Evolutionary conservation across 208 protist genomes (phyloP).

Genomic region (Zelonia costaricensis): DNA sequence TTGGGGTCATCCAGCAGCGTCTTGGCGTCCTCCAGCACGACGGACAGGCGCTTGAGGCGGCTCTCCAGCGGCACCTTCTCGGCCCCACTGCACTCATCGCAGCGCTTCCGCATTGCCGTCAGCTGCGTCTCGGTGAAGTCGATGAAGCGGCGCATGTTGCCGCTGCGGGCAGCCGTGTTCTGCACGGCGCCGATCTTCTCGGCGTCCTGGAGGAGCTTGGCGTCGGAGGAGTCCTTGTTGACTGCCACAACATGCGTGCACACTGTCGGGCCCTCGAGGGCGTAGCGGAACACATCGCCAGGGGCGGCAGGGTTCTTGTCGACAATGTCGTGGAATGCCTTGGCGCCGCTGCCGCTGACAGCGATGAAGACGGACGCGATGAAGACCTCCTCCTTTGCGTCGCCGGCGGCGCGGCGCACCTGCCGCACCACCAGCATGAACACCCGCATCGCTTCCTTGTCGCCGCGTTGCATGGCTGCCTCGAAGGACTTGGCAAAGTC

Average conservation of each 20-base stretch:
- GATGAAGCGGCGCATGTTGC: slow-evolving; percentile 66
- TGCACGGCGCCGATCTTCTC: slow-evolving; percentile 40
- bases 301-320: slow-evolving; percentile 25
- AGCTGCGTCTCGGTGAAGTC: slow-evolving; percentile 41
- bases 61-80: slow-evolving; percentile 27
- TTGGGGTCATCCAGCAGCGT: slow-evolving; percentile 43
- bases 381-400: slow-evolving; percentile 36
- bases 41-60: slow-evolving; percentile 34
- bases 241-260: slow-evolving; percentile 40
- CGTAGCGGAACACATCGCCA: slow-evolving; percentile 47
- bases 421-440: slow-evolving; percentile 54
- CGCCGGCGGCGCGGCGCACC: slow-evolving; percentile 15
- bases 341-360: slow-evolving; percentile 30
- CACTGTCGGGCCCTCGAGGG: slow-evolving; percentile 41
- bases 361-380: slow-evolving; percentile 47
- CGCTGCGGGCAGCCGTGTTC: slow-evolving; percentile 55
- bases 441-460: slow-evolving; percentile 37
- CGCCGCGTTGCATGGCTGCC: slow-evolving; percentile 21
- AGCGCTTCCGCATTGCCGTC: slow-evolving; percentile 20
- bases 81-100: slow-evolving; percentile 19
- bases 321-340: slow-evolving; percentile 33
- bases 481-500: slow-evolving; percentile 36
- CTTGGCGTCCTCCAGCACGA: slow-evolving; percentile 39
- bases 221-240: slow-evolving; percentile 18
- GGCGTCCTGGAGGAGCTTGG: slow-evolving; percentile 28